Evolutionary conservation across 139 green algal species (phyloP).

Genomic region (Chlorella sp.): DNA sequence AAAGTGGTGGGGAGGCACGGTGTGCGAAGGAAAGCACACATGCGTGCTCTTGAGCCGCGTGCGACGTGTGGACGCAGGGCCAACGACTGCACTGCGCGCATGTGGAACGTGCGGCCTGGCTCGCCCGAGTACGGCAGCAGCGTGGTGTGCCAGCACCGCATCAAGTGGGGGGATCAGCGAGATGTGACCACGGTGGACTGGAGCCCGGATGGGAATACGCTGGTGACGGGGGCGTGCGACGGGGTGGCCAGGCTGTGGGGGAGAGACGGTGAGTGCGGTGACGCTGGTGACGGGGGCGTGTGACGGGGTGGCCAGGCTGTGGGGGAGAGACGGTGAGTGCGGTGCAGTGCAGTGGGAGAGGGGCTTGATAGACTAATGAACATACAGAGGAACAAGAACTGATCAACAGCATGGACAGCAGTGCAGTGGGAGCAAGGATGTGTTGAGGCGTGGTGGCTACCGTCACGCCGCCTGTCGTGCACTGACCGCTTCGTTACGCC

Average conservation of each 20-base stretch:
- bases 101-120: too few relatives aligned
- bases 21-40: too few relatives aligned
- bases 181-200: constrained; percentile 94
- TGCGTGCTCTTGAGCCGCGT: too few relatives aligned
- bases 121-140: too few relatives aligned
- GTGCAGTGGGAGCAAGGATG: background rate
- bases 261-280: constrained; percentile 55
- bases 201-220: constrained; percentile 70
- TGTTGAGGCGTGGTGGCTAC: background rate
- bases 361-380: too few relatives aligned
- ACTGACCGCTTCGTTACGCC: too few relatives aligned
- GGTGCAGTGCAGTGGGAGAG: background rate
- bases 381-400: too few relatives aligned
- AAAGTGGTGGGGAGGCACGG: too few relatives aligned
- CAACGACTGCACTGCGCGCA: too few relatives aligned
- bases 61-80: background rate
- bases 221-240: constrained; percentile 87
- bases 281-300: background rate
- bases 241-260: constrained; percentile 77
- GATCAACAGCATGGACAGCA: background rate
- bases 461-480: too few relatives aligned
- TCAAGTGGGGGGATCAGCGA: constrained; percentile 29
- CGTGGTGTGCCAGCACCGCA: constrained; percentile 34
- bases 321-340: background rate
- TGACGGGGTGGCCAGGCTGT: background rate